Percentiles rank a stretch among this genome's conserved stretches.
Evolutionary conservation across 805 yeast species (phyloP).

Genomic region (Teunomyces lycoperdinae): DNA sequence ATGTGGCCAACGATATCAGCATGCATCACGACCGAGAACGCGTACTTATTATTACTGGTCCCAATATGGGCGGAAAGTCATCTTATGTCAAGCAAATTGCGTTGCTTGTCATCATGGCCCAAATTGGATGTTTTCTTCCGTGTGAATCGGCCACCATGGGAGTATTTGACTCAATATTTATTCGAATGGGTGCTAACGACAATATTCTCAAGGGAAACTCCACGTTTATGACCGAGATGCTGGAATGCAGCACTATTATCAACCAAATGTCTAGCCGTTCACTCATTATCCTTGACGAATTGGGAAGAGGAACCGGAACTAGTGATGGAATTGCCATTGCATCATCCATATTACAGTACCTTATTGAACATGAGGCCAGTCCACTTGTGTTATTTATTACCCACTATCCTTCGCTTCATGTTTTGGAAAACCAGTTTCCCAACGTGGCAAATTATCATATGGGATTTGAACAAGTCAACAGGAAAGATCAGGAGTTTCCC

Average conservation of each 20-base stretch:
- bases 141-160: constrained; percentile 61
- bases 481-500: constrained; percentile 29
- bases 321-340: constrained; percentile 84
- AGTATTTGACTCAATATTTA: constrained; percentile 70
- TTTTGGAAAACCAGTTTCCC: constrained; percentile 42
- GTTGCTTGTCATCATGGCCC: constrained; percentile 66
- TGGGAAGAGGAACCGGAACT: constrained; percentile 75
- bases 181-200: constrained; percentile 86
- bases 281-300: constrained; percentile 67
- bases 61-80: constrained; percentile 88
- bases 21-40: constrained; percentile 49
- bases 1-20: constrained; percentile 64
- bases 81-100: constrained; percentile 76
- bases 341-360: constrained; percentile 62
- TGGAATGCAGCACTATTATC: constrained; percentile 61
- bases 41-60: constrained; percentile 71
- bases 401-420: constrained; percentile 70
- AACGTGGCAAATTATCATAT: constrained; percentile 63
- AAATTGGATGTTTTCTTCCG: constrained; percentile 75
- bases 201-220: constrained; percentile 72
- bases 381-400: constrained; percentile 78
- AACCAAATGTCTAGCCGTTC: constrained; percentile 52
- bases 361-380: constrained; percentile 32
- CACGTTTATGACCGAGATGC: constrained; percentile 77
- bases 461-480: constrained; percentile 54